Conservation (phyloP, 2,329 filamentous ascomycete species). For the Annulohypoxylon truncatum region DNA sequence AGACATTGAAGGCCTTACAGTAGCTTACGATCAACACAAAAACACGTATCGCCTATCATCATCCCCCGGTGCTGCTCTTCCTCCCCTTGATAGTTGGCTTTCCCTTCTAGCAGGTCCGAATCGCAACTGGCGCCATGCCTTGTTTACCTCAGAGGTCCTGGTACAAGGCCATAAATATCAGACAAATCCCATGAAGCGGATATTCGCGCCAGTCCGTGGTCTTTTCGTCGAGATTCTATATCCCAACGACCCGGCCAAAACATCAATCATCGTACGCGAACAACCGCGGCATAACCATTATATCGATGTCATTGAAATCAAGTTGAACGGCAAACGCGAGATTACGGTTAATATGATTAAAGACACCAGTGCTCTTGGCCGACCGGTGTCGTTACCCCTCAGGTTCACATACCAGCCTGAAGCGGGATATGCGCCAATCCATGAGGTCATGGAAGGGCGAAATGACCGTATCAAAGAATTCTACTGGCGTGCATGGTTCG, state of each 20-base stretch:
- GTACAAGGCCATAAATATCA: conserved; percentile 97
- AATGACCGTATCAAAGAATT: conserved; percentile 99
- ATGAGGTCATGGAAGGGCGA: conserved; percentile 93
- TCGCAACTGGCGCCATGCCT: conserved; percentile 93
- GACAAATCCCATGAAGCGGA: conserved; percentile 92
- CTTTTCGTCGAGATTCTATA: conserved; percentile 89
- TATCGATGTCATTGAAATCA: conserved; percentile 88
- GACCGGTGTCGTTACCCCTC: conserved; percentile 84
- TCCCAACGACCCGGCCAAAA: conserved; percentile 85
- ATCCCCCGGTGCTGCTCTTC: conserved; percentile 78
- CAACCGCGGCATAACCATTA: conserved; percentile 87
- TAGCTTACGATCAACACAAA: conserved; percentile 82
- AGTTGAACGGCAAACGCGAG: conserved; percentile 78
- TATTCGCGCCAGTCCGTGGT: conserved; percentile 87
- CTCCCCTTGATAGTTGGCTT: conserved; percentile 85
- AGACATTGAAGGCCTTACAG: conserved; percentile 87
- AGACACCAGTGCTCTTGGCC: conserved; percentile 86
- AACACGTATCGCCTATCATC: conserved; percentile 85
- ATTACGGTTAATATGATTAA: conserved; percentile 93
- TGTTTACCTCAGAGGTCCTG: conserved; percentile 92
- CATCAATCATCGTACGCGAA: conserved; percentile 87
- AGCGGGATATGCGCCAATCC: conserved; percentile 95
- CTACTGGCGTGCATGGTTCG: conserved; percentile 99
- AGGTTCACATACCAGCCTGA: conserved; percentile 95
- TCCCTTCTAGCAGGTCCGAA: conserved; percentile 85